Base-by-base conservation (phyloP, 1,139 yeast genomes). In the Geotrichum europaeum region DNA sequence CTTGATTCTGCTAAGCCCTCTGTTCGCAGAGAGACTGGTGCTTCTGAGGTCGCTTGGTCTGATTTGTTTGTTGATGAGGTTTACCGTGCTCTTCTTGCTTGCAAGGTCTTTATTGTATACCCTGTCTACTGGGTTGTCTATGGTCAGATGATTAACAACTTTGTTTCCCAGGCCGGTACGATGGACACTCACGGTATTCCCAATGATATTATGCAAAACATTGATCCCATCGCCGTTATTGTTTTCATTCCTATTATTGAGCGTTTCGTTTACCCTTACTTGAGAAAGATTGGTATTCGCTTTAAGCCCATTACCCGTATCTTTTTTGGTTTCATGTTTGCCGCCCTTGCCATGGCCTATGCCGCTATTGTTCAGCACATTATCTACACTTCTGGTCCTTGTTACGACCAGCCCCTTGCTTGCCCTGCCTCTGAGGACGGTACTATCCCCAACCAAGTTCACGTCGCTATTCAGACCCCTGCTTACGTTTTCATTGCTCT, bases 351-450 rank as follows among this genome's bases (percentile, higher is more conserved):
- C 49, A 87, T 88, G 85, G 81, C 84, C 45, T 84, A 86, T 70
- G 95, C 96, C 60, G 94, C 96, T 18, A 85, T 88, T 53, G 80
- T 89, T 65, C 97, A 91, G 76, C 83, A 84, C 70, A 78, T 78
- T 70, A 85, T 90, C 64, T 90, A 89, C 76, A 72, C 76, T 56
- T 78, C 88, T 4, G 90, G 90, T 25, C 94, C 94, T 63, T 89
- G 96, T 80, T 89, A 84, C 67, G 82, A 84, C 63, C 66, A 70
- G 60, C 92, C 94, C 54, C 70, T 68, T 18, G 32, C 30, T 13
- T 50, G 53, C 28, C 53, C 58, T 34, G 58, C 58, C 12, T 55
- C 58, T 20, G 53, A 71, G 50, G 76, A 67, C 62, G 74, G 70
- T 51, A 51, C 64, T 24, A 70, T 75, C 49, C 84, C 85, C 60